Evolutionary conservation across 164 flowering plant species (phyloP), one percentile per base, ranked within the genome.

Genomic region (Macadamia tetraphylla): DNA sequence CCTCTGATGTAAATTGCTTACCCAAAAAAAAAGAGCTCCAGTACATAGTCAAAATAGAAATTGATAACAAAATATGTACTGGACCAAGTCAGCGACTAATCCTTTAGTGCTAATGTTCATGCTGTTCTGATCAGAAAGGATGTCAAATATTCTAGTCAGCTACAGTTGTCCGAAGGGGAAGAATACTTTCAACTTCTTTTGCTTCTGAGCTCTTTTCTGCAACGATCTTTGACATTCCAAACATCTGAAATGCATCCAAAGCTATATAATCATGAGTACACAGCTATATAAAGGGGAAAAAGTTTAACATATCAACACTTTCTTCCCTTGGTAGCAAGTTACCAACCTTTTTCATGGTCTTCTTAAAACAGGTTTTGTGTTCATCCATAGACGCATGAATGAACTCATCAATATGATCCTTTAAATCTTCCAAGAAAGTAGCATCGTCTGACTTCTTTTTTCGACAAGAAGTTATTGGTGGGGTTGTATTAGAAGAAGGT

Each of bases 401-500:
- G 69, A 92, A 94, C 78, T 94, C 98, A 73, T 92, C 97, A 64
- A 92, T 83, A 77, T 92, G 97, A 73, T 90, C 97, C 81, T 69
- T 92, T 13, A 90, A 48, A 77, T 94, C 96, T 66, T 77, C 80
- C 65, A 90, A 40, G 74, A 90, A 94, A 62, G 82, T 81, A 58
- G 90, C 90, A 23, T 82, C 83, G 6, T 92, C 95, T 7, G 74
- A 84, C 72, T 87, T 90, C 86, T 91, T 91, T 87, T 85, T 91
- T 48, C 97, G 79, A 60, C 96, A 91, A 44, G 96, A 91, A 66
- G 87, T 60, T 23, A 63, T 59, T 18, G 70, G 23, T 32, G 73
- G 71, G 31, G 55, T 68, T 30, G 60, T 44, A 29, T 66, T 35
- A 44, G 68, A 10, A 11, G 70, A 55, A 5, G 71, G 14, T 4